These are phyloP conservation scores for Leccinellum rugosiceps DNA, from an alignment of 768 basidiomycete genomes.

Conservation along the genomic window DNA sequence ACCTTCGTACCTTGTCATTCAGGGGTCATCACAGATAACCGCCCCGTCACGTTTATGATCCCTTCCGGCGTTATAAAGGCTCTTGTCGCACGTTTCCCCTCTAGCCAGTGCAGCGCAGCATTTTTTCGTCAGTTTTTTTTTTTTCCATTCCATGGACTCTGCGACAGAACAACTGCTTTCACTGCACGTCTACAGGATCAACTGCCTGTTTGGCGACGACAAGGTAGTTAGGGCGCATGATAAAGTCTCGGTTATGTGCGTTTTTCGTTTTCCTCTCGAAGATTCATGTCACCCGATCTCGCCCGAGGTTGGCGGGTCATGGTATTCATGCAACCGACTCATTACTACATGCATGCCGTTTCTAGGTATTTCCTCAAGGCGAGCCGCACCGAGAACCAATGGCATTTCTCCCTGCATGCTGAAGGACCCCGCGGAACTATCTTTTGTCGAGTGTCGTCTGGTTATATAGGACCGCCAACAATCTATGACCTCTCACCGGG, in stretches of 20 bases:
- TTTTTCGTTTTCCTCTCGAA: neutral
- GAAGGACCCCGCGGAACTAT: conserved; percentile 15
- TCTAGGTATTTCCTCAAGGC: conserved; percentile 24
- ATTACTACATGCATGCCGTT: neutral
- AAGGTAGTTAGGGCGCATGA: conserved; percentile 26
- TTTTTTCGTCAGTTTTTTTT: neutral
- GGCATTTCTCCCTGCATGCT: conserved; percentile 20
- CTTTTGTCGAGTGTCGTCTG: conserved; percentile 20
- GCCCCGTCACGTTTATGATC: neutral
- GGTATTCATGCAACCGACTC: neutral
- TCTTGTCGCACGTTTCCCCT: neutral
- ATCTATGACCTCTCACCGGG: conserved; percentile 4
- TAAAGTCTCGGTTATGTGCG: conserved; percentile 20
- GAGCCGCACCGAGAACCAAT: conserved; percentile 14
- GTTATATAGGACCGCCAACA: conserved; percentile 18
- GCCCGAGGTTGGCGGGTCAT: neutral
- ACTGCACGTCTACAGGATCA: conserved; percentile 26
- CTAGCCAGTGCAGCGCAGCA: neutral
- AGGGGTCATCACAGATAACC: neutral
- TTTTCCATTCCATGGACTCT: conserved; percentile 1
- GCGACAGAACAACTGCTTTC: conserved; percentile 8
- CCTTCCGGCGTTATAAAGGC: neutral
- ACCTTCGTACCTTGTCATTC: neutral
- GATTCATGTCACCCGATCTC: neutral
- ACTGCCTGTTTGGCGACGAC: conserved; percentile 24